phyloP scores from a whole-genome alignment of 257 asterid species.

The Penstemon davidsonii region DNA sequence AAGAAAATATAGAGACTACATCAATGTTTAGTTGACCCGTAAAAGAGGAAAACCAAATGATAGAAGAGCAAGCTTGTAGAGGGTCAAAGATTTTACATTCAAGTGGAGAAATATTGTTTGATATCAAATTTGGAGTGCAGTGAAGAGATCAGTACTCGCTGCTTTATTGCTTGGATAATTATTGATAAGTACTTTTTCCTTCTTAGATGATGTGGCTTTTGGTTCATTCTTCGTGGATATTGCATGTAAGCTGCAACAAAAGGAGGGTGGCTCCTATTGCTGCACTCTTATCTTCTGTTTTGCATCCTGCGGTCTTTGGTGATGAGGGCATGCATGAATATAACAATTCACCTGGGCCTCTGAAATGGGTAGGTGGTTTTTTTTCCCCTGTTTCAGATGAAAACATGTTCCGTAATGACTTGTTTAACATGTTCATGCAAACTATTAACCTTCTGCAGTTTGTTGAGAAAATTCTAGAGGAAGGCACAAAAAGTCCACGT shows the following conservation, averaged over 20 bases:
- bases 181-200: constrained; percentile 14
- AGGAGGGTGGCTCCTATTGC: constrained; percentile 98
- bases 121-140: background rate
- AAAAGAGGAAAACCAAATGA: background rate
- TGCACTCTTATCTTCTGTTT: constrained; percentile 83
- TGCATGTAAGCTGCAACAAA: constrained; percentile 88
- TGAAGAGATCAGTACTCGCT: constrained; percentile 4
- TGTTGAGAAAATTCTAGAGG: constrained; percentile 80
- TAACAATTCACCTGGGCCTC: constrained; percentile 71
- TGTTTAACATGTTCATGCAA: constrained; percentile 18
- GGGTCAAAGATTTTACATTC: background rate
- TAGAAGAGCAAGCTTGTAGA: constrained; percentile 12
- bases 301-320: constrained; percentile 78
- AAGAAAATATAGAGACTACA: background rate
- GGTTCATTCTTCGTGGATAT: constrained; percentile 86
- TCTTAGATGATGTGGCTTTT: constrained; percentile 84
- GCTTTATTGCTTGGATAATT: constrained; percentile 10
- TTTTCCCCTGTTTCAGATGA: constrained; percentile 19
- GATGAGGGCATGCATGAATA: constrained; percentile 68
- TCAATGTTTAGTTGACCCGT: constrained; percentile 2
- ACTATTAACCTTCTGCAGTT: constrained; percentile 49
- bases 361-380: constrained; percentile 70
- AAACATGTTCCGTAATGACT: constrained; percentile 11
- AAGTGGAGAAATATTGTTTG: background rate
- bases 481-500: constrained; percentile 95